Percentiles rank a stretch among this genome's conserved stretches.
Conservation (phyloP, 2,329 filamentous ascomycete genomes). For the Cladosporium austrohemisphaericum region DNA sequence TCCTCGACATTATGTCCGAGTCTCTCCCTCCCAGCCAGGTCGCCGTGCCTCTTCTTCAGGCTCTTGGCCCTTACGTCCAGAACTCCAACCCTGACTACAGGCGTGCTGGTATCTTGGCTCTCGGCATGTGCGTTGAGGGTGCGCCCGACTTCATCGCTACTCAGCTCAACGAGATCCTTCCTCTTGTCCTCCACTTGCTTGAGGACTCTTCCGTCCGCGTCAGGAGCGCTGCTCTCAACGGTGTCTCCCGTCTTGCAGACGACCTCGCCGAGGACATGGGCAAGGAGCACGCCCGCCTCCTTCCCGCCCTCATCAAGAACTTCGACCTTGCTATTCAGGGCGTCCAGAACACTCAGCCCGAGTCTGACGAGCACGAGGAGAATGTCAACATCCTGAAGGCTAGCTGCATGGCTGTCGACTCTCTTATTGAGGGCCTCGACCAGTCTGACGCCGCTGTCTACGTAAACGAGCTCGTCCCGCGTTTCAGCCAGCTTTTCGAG, state of each 20-base stretch:
- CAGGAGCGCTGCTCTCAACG: conserved; percentile 79
- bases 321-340: conserved; percentile 73
- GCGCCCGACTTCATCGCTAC: conserved; percentile 96
- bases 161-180: conserved; percentile 81
- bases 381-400: conserved; percentile 84
- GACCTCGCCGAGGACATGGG: conserved; percentile 88
- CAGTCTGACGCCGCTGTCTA: conserved; percentile 77
- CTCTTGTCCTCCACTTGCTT: conserved; percentile 76
- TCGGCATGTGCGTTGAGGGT: conserved; percentile 93
- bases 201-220: conserved; percentile 81
- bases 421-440: conserved; percentile 81
- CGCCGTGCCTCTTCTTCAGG: conserved; percentile 83
- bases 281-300: conserved; percentile 77
- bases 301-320: conserved; percentile 82
- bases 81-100: conserved; percentile 72
- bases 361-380: conserved; percentile 59
- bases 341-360: conserved; percentile 49
- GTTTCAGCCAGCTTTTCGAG: conserved; percentile 77
- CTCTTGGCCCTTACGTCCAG: conserved; percentile 76
- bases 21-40: conserved; percentile 91
- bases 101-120: conserved; percentile 83
- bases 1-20: conserved; percentile 84
- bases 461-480: conserved; percentile 74
- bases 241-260: conserved; percentile 84
- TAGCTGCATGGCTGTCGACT: conserved; percentile 85